Evolutionary conservation across 148 eudicot genomes (phyloP).

Genomic region (Salicornia ramosissima): DNA sequence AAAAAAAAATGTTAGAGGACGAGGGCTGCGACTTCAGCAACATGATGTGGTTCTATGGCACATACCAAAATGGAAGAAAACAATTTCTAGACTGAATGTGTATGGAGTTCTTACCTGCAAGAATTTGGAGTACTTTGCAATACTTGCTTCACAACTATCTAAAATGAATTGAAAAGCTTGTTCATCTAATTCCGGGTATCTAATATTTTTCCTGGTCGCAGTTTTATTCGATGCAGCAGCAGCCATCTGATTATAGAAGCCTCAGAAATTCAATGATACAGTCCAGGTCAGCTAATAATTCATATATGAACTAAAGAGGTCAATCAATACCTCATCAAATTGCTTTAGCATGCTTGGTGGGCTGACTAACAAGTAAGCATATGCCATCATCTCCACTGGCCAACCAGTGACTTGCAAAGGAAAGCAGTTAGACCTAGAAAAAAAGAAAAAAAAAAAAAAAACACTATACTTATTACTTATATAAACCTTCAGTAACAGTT

Average conservation of each 20-base stretch:
- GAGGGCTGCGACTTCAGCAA: too few species aligned
- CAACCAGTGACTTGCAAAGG: slow-evolving; percentile 92
- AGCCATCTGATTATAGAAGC: slow-evolving; percentile 70
- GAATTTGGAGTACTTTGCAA: slow-evolving; percentile 78
- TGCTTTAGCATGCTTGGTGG: slow-evolving; percentile 72
- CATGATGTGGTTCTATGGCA: too few species aligned
- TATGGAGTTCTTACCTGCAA: slow-evolving; percentile 52
- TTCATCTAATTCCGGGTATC: slow-evolving; percentile 80
- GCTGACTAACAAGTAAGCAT: slow-evolving; percentile 83
- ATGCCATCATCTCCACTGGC: slow-evolving; percentile 95
- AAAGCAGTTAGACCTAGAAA: slow-evolving; percentile 72
- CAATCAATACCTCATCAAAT: slow-evolving; percentile 62
- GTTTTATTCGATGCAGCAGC: slow-evolving; percentile 74
- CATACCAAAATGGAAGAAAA: too few species aligned
- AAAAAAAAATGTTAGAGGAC: too few species aligned
- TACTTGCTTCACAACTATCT: slow-evolving; percentile 83
- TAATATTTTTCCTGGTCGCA: slow-evolving; percentile 50
- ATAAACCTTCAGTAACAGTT: too few species aligned
- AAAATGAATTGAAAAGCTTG: slow-evolving; percentile 68
- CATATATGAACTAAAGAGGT: neutral
- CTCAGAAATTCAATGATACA: neutral
- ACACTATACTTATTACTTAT: too few species aligned
- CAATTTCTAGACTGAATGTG: neutral
- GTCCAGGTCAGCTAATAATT: too few species aligned
- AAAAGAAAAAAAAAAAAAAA: too few species aligned